Conservation (phyloP, 371 early-diverging fungal genomes). For the Saksenaea vasiformis region DNA sequence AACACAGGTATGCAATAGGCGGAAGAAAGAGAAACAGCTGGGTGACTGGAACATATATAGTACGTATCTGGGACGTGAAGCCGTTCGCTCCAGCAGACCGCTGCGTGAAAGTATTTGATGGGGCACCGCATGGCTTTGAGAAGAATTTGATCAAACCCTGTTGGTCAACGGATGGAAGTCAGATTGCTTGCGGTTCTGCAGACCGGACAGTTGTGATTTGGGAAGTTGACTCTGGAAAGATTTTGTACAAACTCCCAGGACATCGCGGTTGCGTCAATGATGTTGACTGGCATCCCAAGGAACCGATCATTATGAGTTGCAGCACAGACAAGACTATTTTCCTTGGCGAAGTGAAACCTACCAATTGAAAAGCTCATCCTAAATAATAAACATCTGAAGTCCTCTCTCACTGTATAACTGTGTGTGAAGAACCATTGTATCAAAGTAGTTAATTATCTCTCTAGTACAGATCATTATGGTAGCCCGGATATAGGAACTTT, state of each 20-base stretch:
- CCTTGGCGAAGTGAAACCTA: conserved; percentile 79
- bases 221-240: conserved; percentile 84
- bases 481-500: too few species aligned
- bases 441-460: too few species aligned
- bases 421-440: neutral
- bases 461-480: too few species aligned
- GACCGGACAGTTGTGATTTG: conserved; percentile 96
- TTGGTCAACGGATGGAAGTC: conserved; percentile 89
- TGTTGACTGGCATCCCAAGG: conserved; percentile 94
- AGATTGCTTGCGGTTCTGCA: conserved; percentile 89
- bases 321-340: conserved; percentile 89
- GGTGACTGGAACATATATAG: conserved; percentile 27
- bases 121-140: conserved; percentile 94
- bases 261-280: conserved; percentile 97
- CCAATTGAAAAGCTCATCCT: neutral
- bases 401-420: neutral
- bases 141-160: conserved; percentile 89
- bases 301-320: conserved; percentile 84
- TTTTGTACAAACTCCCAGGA: conserved; percentile 94
- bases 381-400: neutral
- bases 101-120: conserved; percentile 69
- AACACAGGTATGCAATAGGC: conserved; percentile 66
- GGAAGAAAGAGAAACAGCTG: neutral
- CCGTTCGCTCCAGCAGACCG: conserved; percentile 81
- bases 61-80: conserved; percentile 94